A percentile compares a stretch with the other conserved stretches of the same genome.
These are phyloP conservation scores for Lyophyllum shimeji DNA, from an alignment of 768 basidiomycete genomes.

Conservation along the genomic window DNA sequence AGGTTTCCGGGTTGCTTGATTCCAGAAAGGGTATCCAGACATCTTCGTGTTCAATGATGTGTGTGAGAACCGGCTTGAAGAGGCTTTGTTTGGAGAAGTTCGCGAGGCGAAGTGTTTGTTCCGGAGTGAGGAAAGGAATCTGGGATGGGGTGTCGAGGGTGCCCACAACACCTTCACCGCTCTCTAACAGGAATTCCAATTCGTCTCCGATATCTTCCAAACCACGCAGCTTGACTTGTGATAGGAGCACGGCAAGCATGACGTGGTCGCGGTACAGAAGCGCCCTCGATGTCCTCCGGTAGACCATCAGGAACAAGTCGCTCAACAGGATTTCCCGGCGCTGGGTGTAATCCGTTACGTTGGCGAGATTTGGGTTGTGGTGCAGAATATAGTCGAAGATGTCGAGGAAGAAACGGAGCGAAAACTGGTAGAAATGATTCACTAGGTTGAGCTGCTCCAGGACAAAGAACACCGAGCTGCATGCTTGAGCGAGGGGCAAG, in stretches of 20 bases:
- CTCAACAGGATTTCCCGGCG: slow-evolving; percentile 81
- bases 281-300: slow-evolving; percentile 86
- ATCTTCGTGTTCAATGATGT: slow-evolving; percentile 59
- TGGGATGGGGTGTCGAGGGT: slow-evolving; percentile 34
- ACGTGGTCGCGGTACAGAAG: slow-evolving; percentile 88
- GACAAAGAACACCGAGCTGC: slow-evolving; percentile 96
- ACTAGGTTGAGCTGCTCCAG: slow-evolving; percentile 91
- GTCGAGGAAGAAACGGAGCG: slow-evolving; percentile 95
- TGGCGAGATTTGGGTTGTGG: slow-evolving; percentile 87
- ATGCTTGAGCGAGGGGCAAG: slow-evolving; percentile 90
- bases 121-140: slow-evolving; percentile 55
- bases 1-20: slow-evolving; percentile 62
- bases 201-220: slow-evolving; percentile 81
- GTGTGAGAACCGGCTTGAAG: slow-evolving; percentile 74
- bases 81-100: slow-evolving; percentile 68
- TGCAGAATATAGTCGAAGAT: slow-evolving; percentile 95
- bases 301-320: slow-evolving; percentile 88
- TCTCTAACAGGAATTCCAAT: slow-evolving; percentile 89
- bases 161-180: slow-evolving; percentile 63
- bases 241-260: slow-evolving; percentile 86
- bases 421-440: slow-evolving; percentile 99
- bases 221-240: slow-evolving; percentile 84
- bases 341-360: slow-evolving; percentile 66
- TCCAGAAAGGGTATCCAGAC: slow-evolving; percentile 75
- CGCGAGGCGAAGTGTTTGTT: slow-evolving; percentile 69